Evolutionary conservation across 164 flowering plant species (phyloP).

Genomic region (Vitis amurensis): DNA sequence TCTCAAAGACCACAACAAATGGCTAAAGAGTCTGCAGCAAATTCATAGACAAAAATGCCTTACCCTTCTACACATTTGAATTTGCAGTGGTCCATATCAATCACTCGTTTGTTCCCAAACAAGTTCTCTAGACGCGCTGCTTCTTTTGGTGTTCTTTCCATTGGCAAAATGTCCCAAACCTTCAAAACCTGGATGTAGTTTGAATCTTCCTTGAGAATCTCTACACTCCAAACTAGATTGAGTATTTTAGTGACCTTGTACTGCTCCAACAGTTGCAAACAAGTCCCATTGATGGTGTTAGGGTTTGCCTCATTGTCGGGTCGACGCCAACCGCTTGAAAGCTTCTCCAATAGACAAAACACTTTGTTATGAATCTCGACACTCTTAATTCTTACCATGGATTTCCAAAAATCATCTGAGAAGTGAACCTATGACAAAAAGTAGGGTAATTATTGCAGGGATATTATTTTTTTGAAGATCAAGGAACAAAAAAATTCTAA

Average conservation of each 20-base stretch:
- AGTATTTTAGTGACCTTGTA: constrained; percentile 5
- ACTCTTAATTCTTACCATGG: constrained; percentile 4
- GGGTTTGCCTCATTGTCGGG: background rate
- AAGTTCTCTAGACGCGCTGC: constrained; percentile 4
- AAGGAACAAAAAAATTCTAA: too few relatives aligned
- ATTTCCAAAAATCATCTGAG: constrained; percentile 14
- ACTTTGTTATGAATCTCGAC: background rate
- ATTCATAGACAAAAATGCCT: too few relatives aligned
- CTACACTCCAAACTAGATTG: constrained; percentile 16
- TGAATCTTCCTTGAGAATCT: constrained; percentile 2
- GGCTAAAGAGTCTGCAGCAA: too few relatives aligned
- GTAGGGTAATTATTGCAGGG: too few relatives aligned
- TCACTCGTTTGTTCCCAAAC: constrained; percentile 2
- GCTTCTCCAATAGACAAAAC: constrained; percentile 1
- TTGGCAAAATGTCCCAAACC: constrained; percentile 21
- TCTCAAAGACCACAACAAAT: too few relatives aligned
- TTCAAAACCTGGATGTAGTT: constrained; percentile 18
- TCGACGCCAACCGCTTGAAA: constrained; percentile 22
- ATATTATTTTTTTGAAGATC: too few relatives aligned
- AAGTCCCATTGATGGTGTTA: constrained; percentile 1
- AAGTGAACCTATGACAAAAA: constrained; percentile 14
- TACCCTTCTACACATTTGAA: constrained; percentile 11
- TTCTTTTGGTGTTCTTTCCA: constrained; percentile 3
- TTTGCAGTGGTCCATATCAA: constrained; percentile 14
- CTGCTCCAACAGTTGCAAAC: constrained; percentile 6